phyloP scores from a whole-genome alignment of 2,329 filamentous ascomycete genomes.

The Aspergillus floridensis region DNA sequence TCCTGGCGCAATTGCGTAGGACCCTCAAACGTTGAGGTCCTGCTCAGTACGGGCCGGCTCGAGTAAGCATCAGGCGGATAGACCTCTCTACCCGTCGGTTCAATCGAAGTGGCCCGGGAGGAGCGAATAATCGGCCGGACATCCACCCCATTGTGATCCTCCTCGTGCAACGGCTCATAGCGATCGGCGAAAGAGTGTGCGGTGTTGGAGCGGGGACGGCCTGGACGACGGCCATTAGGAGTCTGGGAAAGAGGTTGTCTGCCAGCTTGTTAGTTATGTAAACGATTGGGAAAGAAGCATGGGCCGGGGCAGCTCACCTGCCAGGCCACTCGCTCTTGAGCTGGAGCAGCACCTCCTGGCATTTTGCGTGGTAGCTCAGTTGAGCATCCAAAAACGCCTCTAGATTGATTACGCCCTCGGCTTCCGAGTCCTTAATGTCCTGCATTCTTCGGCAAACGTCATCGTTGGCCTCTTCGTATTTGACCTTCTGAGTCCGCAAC shows the following conservation, averaged over 20 bases:
- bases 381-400: conserved; percentile 82
- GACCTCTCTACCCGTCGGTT: conserved; percentile 38
- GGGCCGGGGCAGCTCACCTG: conserved; percentile 33
- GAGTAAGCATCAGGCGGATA: conserved; percentile 42
- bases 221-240: conserved; percentile 40
- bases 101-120: conserved; percentile 35
- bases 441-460: conserved; percentile 91
- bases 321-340: conserved; percentile 68
- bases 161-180: conserved; percentile 57
- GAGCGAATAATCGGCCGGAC: conserved; percentile 55
- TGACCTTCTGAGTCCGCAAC: conserved; percentile 82
- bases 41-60: conserved; percentile 49
- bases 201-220: conserved; percentile 61
- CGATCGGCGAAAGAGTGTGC: conserved; percentile 63
- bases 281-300: conserved; percentile 15
- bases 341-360: conserved; percentile 74
- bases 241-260: conserved; percentile 28
- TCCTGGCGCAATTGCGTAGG: conserved; percentile 54
- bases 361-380: conserved; percentile 86
- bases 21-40: conserved; percentile 60
- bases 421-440: conserved; percentile 90
- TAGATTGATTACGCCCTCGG: conserved; percentile 76
- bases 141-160: conserved; percentile 49
- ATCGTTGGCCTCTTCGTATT: conserved; percentile 93
- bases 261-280: conserved; percentile 7